Base-by-base conservation (phyloP, 257 asterid genomes). In the Avicennia marina region DNA sequence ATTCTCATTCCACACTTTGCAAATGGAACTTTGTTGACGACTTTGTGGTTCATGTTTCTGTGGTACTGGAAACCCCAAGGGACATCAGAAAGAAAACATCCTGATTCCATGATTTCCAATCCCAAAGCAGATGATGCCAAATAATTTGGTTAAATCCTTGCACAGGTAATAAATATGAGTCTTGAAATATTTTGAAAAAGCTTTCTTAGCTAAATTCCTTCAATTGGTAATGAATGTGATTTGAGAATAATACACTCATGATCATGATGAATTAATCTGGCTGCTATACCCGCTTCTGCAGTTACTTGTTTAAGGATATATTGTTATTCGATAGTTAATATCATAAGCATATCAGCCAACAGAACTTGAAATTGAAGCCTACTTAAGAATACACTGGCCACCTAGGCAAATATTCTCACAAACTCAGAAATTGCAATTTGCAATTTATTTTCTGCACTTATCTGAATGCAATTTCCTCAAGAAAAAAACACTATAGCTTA, bases 1-100 rank as follows among this genome's bases (percentile, higher is more conserved):
- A 66, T 90, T 56, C 69, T 90, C 48, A 76, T 90, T 56, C 98
- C 98, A 8, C 95, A 87, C 72, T 69, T 90, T 13, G 96, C 94
- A 40, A 90, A 87, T 60, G 98, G 96, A 33, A 95, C 76, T 53
- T 44, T 90, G 26, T 81, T 72, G 71, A 85, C 89, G 81, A 79
- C 89, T 22, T 48, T 87, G 49, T 87, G 96, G 98, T 74, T 83
- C 70, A 79, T 83, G 62, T 74, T 87, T 62, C 58, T 63, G 48
- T 87, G 95, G 94, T 84, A 76, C 58, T 62, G 65, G 56, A 84
- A 68, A 67, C 79, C 95, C 43, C 56, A 26, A 44, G 70, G 66
- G 63, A 32, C 76, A 31, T 53, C 77, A 56, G 78, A 56, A 67
- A 68, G 61, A 24, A 53, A 29, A 46, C 48, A 39, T 1, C 43